These are phyloP conservation scores for Yarrowia osloensis DNA, from an alignment of 805 yeast genomes.

Conservation along the genomic window DNA sequence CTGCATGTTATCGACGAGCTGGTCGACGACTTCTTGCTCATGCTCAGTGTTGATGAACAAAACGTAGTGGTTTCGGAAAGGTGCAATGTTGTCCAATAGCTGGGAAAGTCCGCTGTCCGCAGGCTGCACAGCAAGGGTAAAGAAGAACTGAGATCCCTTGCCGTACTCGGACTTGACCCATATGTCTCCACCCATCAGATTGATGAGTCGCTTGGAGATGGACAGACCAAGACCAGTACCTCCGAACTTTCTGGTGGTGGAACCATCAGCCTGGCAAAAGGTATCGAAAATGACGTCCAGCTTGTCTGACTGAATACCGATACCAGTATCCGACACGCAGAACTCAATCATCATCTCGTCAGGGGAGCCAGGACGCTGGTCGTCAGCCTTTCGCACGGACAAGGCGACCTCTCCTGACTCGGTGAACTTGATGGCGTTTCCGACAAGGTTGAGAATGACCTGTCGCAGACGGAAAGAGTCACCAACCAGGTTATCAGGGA, in stretches of 20 bases:
- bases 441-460: slow-evolving; percentile 81
- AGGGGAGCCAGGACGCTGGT: slow-evolving; percentile 42
- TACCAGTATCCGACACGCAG: slow-evolving; percentile 88
- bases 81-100: slow-evolving; percentile 67
- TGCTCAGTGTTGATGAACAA: slow-evolving; percentile 70
- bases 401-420: slow-evolving; percentile 79
- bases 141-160: slow-evolving; percentile 78
- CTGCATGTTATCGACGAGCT: slow-evolving; percentile 53
- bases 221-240: slow-evolving; percentile 91
- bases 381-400: slow-evolving; percentile 61
- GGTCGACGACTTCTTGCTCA: slow-evolving; percentile 51
- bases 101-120: slow-evolving; percentile 62
- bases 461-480: slow-evolving; percentile 87
- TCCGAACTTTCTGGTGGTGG: slow-evolving; percentile 88
- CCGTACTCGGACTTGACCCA: slow-evolving; percentile 87
- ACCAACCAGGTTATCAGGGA: slow-evolving; percentile 84
- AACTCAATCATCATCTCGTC: slow-evolving; percentile 68
- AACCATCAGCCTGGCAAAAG: slow-evolving; percentile 91
- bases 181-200: slow-evolving; percentile 90
- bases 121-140: slow-evolving; percentile 77
- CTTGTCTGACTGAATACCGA: slow-evolving; percentile 84
- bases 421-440: slow-evolving; percentile 88
- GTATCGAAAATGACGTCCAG: slow-evolving; percentile 84
- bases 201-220: slow-evolving; percentile 82
- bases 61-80: slow-evolving; percentile 70